Percentiles rank a stretch among this genome's conserved stretches.
These are phyloP conservation scores for Cichorium intybus DNA, from an alignment of 140 eudicot species.

Conservation along the genomic window DNA sequence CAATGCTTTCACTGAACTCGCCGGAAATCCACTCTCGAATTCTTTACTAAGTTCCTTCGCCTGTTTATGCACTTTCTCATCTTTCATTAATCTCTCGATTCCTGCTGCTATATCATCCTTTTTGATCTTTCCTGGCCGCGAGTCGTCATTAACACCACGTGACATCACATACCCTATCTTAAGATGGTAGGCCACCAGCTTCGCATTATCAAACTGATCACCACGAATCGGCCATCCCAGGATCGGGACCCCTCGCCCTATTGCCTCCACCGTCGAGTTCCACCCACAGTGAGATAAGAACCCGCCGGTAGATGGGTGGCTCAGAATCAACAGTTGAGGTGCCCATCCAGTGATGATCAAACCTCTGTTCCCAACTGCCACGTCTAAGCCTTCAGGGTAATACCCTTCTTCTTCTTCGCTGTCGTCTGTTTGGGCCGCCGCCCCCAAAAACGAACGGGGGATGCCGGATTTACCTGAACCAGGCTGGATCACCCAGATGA, in stretches of 20 bases:
- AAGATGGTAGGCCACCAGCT: slow-evolving; percentile 43
- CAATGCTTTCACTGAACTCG: slow-evolving; percentile 52
- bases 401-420: slow-evolving; percentile 44
- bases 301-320: slow-evolving; percentile 66
- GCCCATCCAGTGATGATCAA: slow-evolving; percentile 72
- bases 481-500: slow-evolving; percentile 76
- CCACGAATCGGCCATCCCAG: slow-evolving; percentile 70
- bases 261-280: slow-evolving; percentile 66
- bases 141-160: slow-evolving; percentile 15
- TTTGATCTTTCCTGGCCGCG: slow-evolving; percentile 22
- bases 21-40: slow-evolving; percentile 53
- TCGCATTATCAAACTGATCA: slow-evolving; percentile 53
- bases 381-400: slow-evolving; percentile 47
- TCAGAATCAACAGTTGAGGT: slow-evolving; percentile 60
- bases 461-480: slow-evolving; percentile 48
- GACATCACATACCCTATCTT: slow-evolving; percentile 41
- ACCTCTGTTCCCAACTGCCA: slow-evolving; percentile 45
- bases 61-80: slow-evolving; percentile 43
- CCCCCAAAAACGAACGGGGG: slow-evolving; percentile 37
- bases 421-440: slow-evolving; percentile 25
- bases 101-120: slow-evolving; percentile 46
- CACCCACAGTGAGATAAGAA: slow-evolving; percentile 82
- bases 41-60: slow-evolving; percentile 27
- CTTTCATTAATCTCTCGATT: slow-evolving; percentile 52
- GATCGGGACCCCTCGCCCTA: slow-evolving; percentile 59